Percentiles rank a stretch among this genome's conserved stretches.
Evolutionary conservation across 441 rosid species (phyloP).

Genomic region (Brassica hybrid): DNA sequence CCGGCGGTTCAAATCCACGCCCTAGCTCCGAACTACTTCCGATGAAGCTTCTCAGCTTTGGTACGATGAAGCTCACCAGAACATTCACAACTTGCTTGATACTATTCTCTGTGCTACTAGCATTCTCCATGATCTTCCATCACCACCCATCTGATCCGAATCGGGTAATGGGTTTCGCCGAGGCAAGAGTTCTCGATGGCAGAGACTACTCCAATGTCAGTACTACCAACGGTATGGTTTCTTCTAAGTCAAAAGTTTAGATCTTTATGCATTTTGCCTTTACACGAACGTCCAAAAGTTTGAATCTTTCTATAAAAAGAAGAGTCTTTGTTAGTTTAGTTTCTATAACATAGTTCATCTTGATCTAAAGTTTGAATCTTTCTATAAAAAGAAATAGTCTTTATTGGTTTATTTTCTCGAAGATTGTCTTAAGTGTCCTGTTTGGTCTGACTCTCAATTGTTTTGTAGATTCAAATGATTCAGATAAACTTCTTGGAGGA

Average conservation of each 20-base stretch:
- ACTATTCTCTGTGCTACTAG: slow-evolving; percentile 49
- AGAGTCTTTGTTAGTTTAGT: background rate
- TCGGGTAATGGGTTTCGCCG: slow-evolving; percentile 58
- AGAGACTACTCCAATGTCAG: slow-evolving; percentile 39
- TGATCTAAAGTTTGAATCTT: slow-evolving; percentile 21
- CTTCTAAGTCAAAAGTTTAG: slow-evolving; percentile 21
- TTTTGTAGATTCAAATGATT: slow-evolving; percentile 41
- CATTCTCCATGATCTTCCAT: slow-evolving; percentile 51
- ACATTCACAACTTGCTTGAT: slow-evolving; percentile 49
- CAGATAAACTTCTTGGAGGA: slow-evolving; percentile 59
- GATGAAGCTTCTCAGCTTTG: slow-evolving; percentile 45
- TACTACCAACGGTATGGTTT: slow-evolving; percentile 25
- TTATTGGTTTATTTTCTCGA: background rate
- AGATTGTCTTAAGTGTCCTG: background rate
- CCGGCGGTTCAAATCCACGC: slow-evolving; percentile 36
- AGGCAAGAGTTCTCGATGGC: slow-evolving; percentile 58
- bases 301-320: background rate
- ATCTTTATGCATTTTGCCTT: slow-evolving; percentile 7
- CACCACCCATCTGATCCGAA: slow-evolving; percentile 61
- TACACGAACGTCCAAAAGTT: background rate
- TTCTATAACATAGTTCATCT: background rate
- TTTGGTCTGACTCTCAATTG: background rate
- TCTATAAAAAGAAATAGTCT: slow-evolving; percentile 18
- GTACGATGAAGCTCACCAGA: slow-evolving; percentile 47
- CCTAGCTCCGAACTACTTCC: slow-evolving; percentile 35